Evolutionary conservation across 768 basidiomycete genomes (phyloP).

Genomic region (Clavulina sp.): DNA sequence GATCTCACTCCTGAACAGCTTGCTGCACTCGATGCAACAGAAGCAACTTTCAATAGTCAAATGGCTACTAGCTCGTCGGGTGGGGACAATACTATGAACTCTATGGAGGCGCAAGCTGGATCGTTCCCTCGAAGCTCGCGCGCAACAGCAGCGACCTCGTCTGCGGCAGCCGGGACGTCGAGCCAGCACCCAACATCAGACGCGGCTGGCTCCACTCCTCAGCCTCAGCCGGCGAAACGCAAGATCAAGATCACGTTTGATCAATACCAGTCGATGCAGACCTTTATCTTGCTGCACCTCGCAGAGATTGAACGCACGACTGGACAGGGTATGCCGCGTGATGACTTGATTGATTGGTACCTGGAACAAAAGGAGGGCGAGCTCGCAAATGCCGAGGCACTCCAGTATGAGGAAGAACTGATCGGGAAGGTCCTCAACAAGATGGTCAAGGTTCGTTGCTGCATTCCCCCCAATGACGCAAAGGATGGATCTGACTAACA

Average conservation of each 20-base stretch:
- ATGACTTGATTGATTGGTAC: conserved; percentile 94
- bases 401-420: conserved; percentile 82
- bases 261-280: conserved; percentile 80
- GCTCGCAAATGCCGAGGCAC: conserved; percentile 64
- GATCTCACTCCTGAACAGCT: conserved; percentile 29
- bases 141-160: conserved; percentile 20
- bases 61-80: not conserved
- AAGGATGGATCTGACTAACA: not conserved
- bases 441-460: conserved; percentile 72
- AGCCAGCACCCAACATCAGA: conserved; percentile 16
- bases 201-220: conserved; percentile 2
- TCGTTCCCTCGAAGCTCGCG: not conserved
- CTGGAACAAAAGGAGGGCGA: conserved; percentile 77
- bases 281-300: conserved; percentile 70
- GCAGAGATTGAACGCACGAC: conserved; percentile 57
- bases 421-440: conserved; percentile 78
- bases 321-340: conserved; percentile 66
- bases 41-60: conserved; percentile 15
- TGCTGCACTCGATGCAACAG: conserved; percentile 19
- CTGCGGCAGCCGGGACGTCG: conserved; percentile 16
- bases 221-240: conserved; percentile 35
- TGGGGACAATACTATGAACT: conserved; percentile 5
- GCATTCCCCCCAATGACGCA: not conserved
- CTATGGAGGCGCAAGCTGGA: no score
- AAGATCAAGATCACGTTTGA: conserved; percentile 93